Percentiles rank a stretch among this genome's conserved stretches.
Conservation (phyloP, 2,329 filamentous ascomycete genomes). For the Penicillium fuscoglaucum region DNA sequence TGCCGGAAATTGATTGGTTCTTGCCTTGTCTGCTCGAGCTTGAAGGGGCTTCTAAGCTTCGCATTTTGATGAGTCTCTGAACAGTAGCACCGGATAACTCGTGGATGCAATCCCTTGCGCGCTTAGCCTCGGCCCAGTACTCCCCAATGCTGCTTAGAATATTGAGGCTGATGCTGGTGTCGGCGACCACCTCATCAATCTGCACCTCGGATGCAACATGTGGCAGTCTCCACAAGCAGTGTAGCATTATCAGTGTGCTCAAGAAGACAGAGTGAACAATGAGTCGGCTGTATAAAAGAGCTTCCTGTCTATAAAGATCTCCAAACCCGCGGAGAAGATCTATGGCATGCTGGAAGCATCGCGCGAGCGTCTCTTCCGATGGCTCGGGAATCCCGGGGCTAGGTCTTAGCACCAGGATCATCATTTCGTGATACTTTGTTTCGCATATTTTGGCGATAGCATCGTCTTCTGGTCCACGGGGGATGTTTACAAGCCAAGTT, state of each 20-base stretch:
- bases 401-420: slow-evolving; percentile 53
- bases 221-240: slow-evolving; percentile 52
- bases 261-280: slow-evolving; percentile 53
- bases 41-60: slow-evolving; percentile 18
- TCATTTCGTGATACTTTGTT: slow-evolving; percentile 51
- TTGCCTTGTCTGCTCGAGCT: slow-evolving; percentile 6
- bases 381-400: slow-evolving; percentile 56
- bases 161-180: slow-evolving; percentile 47
- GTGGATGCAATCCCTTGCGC: slow-evolving; percentile 34
- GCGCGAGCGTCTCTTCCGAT: slow-evolving; percentile 39
- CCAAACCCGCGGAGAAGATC: slow-evolving; percentile 46
- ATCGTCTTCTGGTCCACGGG: slow-evolving; percentile 19
- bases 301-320: slow-evolving; percentile 47
- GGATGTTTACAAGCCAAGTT: slow-evolving; percentile 44
- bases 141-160: slow-evolving; percentile 55
- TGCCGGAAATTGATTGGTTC: background rate
- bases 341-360: slow-evolving; percentile 49
- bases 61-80: slow-evolving; percentile 23
- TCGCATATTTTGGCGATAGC: slow-evolving; percentile 39
- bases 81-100: slow-evolving; percentile 32
- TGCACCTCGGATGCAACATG: slow-evolving; percentile 42
- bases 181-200: slow-evolving; percentile 44
- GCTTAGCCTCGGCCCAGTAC: slow-evolving; percentile 52
- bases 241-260: slow-evolving; percentile 52
- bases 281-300: slow-evolving; percentile 51